Evolutionary conservation across 202 grass and related monocot genomes (phyloP).

Genomic region (Setaria viridis): DNA sequence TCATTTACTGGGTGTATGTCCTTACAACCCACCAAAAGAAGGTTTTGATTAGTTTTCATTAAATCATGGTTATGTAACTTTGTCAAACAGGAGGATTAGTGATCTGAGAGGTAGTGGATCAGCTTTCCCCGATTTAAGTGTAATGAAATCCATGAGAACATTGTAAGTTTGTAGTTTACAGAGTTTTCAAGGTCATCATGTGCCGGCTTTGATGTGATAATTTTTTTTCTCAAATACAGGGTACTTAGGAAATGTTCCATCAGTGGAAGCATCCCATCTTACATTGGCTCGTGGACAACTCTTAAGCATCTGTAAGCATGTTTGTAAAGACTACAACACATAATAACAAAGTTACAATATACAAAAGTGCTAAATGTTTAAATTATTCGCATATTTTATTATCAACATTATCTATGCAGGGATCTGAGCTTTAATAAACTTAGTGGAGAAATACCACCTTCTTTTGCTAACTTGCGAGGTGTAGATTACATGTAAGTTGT

Average conservation of each 20-base stretch:
- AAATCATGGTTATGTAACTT: neutral
- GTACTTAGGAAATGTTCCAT: constrained; percentile 94
- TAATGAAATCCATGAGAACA: constrained; percentile 63
- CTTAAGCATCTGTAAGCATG: constrained; percentile 79
- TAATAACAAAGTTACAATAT: neutral
- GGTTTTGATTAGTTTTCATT: constrained; percentile 24
- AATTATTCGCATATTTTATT: constrained; percentile 38
- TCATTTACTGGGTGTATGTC: neutral
- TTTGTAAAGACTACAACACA: neutral
- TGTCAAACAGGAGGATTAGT: constrained; percentile 82
- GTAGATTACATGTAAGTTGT: constrained; percentile 93
- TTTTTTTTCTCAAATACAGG: constrained; percentile 47
- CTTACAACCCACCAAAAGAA: neutral
- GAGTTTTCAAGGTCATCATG: constrained; percentile 10
- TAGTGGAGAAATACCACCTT: constrained; percentile 74
- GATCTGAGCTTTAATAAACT: constrained; percentile 93
- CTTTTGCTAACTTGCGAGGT: constrained; percentile 54
- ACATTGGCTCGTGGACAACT: constrained; percentile 69
- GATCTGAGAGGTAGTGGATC: constrained; percentile 74
- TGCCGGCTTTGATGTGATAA: neutral
- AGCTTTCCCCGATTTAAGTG: constrained; percentile 68
- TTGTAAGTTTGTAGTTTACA: constrained; percentile 60
- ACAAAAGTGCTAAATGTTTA: neutral
- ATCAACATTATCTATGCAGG: constrained; percentile 57
- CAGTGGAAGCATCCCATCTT: constrained; percentile 67